Conservation (phyloP, 257 asterid genomes). For the Anisodus acutangulus region DNA sequence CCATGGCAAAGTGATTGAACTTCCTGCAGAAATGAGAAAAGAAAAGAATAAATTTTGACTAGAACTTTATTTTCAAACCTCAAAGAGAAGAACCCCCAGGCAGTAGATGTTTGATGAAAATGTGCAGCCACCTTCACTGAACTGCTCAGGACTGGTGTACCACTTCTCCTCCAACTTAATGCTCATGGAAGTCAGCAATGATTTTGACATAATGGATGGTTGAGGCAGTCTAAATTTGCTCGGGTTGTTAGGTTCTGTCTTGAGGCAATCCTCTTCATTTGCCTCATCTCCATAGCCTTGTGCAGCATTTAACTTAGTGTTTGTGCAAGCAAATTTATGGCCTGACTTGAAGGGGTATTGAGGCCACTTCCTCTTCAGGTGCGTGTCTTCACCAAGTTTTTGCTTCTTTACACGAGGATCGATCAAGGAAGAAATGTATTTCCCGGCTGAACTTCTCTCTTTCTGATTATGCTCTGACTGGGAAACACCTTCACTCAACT, state of each 20-base stretch:
- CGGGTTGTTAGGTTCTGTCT: constrained; percentile 40
- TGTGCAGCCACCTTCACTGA: constrained; percentile 53
- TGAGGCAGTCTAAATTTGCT: constrained; percentile 38
- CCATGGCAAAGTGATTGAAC: not conserved
- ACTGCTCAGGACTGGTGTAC: constrained; percentile 86
- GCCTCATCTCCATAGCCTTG: constrained; percentile 44
- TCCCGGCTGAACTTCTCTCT: constrained; percentile 55
- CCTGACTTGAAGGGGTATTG: constrained; percentile 61
- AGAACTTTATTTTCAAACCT: constrained; percentile 62
- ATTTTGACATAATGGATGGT: constrained; percentile 47
- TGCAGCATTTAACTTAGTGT: constrained; percentile 35
- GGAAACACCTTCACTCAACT: constrained; percentile 42
- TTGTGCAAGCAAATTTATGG: constrained; percentile 42
- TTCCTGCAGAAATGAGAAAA: not conserved
- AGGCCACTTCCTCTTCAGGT: constrained; percentile 56
- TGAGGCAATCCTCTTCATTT: constrained; percentile 40
- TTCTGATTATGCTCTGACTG: constrained; percentile 41
- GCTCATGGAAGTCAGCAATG: constrained; percentile 45
- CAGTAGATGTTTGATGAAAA: constrained; percentile 81
- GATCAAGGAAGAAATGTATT: constrained; percentile 40
- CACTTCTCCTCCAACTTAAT: constrained; percentile 67
- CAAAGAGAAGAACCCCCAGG: constrained; percentile 91
- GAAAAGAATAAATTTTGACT: constrained; percentile 26
- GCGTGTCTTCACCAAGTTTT: constrained; percentile 52
- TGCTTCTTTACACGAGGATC: constrained; percentile 57